Evolutionary conservation across 2,329 filamentous ascomycete species (phyloP), one percentile per base, ranked within the genome.

Genomic region (Fusarium coicis): DNA sequence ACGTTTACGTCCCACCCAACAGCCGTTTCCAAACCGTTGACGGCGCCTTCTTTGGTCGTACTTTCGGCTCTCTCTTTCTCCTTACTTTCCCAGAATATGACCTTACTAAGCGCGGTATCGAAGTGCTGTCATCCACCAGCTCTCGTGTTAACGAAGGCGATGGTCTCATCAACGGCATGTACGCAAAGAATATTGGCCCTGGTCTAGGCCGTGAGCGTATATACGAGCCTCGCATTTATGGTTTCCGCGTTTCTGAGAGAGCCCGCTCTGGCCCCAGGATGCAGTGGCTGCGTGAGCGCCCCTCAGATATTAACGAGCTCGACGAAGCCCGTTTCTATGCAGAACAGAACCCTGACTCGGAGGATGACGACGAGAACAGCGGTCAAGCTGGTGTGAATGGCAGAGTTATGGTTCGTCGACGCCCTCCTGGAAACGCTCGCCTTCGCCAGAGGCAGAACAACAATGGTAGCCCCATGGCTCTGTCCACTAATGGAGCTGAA

Each of bases 51-150:
- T 99, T 99, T 80, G 96, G 96, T 53, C 96, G 96, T 60, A 99
- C 96, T 0, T 99, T 99, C 81, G 95, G 95, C 70, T 95, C 95
- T 50, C 90, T 99, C 67, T 99, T 99, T 85, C 94, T 99, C 81
- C 96, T 99, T 87, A 99, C 96, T 43, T 99, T 98, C 83, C 96
- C 96, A 40, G 96, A 99, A 80, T 93, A 98, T 79, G 95, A 98
- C 76, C 90, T 98, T 67, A 92, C 91, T 37, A 92, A 93, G 78
- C 90, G 91, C 76, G 91, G 91, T 63, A 85, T 87, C 60, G 88
- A 92, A 55, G 84, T 88, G n/a, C 83, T 92, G 63, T 81, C 82
- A 72, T 77, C 75, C 73, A 70, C 74, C 32, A 77, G 75, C 57
- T 79, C 83, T 36, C 79, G 81, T 26, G 73, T 82, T 39, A 69